Evolutionary conservation across 805 yeast species (phyloP), one percentile per base, ranked within the genome.

Genomic region (Ogataea trehalophila): DNA sequence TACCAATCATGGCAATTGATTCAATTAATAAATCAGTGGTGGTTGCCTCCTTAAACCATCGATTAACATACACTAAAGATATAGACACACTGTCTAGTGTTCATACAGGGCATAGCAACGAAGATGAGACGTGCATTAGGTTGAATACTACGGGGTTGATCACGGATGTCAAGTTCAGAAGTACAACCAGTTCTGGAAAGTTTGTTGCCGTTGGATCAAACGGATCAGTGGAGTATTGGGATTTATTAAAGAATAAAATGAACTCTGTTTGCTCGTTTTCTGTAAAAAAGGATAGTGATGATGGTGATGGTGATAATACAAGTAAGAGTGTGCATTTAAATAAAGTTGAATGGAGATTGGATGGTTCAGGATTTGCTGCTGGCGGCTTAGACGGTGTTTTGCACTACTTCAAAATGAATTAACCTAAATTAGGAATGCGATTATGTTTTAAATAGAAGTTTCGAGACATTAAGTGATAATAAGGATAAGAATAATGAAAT

Each of bases 141-240:
- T 9, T 48, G 11, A 52, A 50, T 33, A 37, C 50, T 2, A 23
- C 52, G 2, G 22, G 44, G 18, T 34, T 55, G 22, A 40, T 50
- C 13, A 41, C 51, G 7, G 58, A 49, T 35, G 23, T 56, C 22
- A 42, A 47, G 23, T 36, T 55, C 33, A 46, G 46, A 39, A 42
- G 39, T 31, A 23, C 45, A 16, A 42, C 45, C 6, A 26, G 43
- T 17, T 26, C 16, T 5, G 41, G 26, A 5, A 48, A 52, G 33
- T 51, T 56, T 43, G 53, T 48, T 13, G 38, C 52, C 3, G 59
- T 51, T 18, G 44, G 51, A 8, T 35, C 50, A 3, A 44, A 49
- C 33, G 58, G 57, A 7, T 17, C 37, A 11, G 40, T 57, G 16
- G 57, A 55, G 44, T 47, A 73, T 33, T 73, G 75, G 74, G 67